phyloP scores from a whole-genome alignment of 352 stramenopile species.

The Pythium rishiriense region DNA sequence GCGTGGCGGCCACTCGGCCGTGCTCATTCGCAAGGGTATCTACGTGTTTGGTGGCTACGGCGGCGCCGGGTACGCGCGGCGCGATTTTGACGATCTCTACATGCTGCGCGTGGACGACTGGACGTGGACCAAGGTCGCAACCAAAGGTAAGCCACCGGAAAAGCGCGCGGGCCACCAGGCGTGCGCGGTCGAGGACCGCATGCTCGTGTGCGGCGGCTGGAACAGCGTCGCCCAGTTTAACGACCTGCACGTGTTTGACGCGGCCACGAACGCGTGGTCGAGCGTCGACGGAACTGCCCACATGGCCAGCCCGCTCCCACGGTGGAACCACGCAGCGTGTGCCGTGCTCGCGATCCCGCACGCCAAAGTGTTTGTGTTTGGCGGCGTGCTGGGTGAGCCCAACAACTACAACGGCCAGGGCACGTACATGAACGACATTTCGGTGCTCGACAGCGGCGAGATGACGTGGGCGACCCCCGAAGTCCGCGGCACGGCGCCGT shows the following conservation, averaged over 20 bases:
- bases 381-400: conserved; percentile 91
- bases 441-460: conserved; percentile 92
- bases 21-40: conserved; percentile 79
- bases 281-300: conserved; percentile 63
- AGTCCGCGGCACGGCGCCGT: conserved; percentile 79
- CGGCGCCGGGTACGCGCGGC: conserved; percentile 87
- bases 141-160: conserved; percentile 86
- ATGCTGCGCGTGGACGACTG: conserved; percentile 88
- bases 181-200: conserved; percentile 85
- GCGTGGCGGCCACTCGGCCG: conserved; percentile 89
- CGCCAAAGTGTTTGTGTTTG: conserved; percentile 97
- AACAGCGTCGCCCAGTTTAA: conserved; percentile 95
- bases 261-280: conserved; percentile 82
- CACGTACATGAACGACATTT: conserved; percentile 88
- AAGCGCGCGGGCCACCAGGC: conserved; percentile 92
- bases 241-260: conserved; percentile 94
- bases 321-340: conserved; percentile 95
- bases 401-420: conserved; percentile 87
- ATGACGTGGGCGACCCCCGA: conserved; percentile 86
- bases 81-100: conserved; percentile 95
- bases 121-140: conserved; percentile 80
- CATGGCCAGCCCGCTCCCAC: conserved; percentile 73
- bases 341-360: conserved; percentile 94
- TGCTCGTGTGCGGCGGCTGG: conserved; percentile 95
- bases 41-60: conserved; percentile 97